phyloP scores from a whole-genome alignment of 2,329 filamentous ascomycete species.

The Diaporthe australafricana region DNA sequence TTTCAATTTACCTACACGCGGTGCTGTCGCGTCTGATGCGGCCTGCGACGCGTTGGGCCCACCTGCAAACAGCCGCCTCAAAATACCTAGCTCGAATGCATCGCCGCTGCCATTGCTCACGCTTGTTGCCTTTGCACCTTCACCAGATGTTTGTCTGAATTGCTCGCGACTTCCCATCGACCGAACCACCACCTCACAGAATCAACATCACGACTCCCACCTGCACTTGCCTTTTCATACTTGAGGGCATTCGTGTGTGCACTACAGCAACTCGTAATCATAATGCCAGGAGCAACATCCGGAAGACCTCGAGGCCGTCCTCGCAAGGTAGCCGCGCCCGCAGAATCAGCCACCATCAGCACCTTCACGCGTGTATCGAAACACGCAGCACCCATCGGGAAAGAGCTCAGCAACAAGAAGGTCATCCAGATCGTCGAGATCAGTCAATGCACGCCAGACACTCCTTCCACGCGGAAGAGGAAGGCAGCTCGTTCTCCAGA shows the following conservation, averaged over 20 bases:
- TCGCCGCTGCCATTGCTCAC: not conserved
- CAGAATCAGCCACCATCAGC: constrained; percentile 49
- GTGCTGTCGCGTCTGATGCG: constrained; percentile 23
- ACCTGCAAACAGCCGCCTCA: constrained; percentile 2
- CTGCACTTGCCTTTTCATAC: not conserved
- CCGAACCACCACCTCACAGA: not conserved
- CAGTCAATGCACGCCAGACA: constrained; percentile 36
- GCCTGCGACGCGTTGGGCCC: constrained; percentile 6
- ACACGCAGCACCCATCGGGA: constrained; percentile 42
- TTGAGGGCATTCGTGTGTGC: too few species aligned
- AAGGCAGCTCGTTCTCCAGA: constrained; percentile 46
- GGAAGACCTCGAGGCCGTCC: constrained; percentile 32
- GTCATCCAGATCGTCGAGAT: constrained; percentile 46
- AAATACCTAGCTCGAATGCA: constrained; percentile 15
- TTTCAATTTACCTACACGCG: constrained; percentile 13
- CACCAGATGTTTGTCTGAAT: not conserved
- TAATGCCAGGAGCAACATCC: constrained; percentile 32
- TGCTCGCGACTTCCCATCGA: constrained; percentile 7
- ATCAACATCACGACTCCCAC: not conserved
- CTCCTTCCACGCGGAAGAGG: constrained; percentile 50
- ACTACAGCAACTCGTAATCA: not conserved
- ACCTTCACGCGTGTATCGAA: constrained; percentile 63
- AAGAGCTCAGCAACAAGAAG: constrained; percentile 43
- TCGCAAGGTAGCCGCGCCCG: constrained; percentile 26
- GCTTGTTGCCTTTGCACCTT: constrained; percentile 16